Base-by-base conservation (phyloP, 345 rosid species). In the Gossypium raimondii region DNA sequence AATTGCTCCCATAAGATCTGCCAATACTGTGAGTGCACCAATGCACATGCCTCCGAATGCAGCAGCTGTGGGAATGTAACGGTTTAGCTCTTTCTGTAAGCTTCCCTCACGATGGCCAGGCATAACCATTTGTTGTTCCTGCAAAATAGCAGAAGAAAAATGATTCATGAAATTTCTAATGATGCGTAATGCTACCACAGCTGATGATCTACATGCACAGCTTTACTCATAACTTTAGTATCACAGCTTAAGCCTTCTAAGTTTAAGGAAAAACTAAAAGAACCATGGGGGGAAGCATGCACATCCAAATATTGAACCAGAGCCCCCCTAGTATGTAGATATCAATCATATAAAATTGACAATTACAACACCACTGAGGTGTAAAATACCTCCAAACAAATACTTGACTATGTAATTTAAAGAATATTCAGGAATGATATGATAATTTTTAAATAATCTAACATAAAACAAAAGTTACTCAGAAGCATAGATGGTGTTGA, bases 61-160 rank as follows among this genome's bases (percentile, higher is more conserved):
- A 16, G 95, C 95, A 2, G 93, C 91, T 0, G 95, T 89, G n/a
- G 95, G 95, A 73, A 88, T 87, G 79, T 88, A 88, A 14, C 89
- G 86, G 58, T 87, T 88, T 81, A 90, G 75, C 79, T 90, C 95
- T 78, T 90, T 90, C 76, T 86, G 91, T 50, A 90, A 78, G 77
- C 86, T 90, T 27, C 86, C 85, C 53, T 90, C 92, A 43, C 89
- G 83, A 68, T 88, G 94, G 57, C 94, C 94, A 5, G 92, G 92
- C 92, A 90, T 88, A 67, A 90, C 94, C 95, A 90, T 90, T 86
- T 87, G 93, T 87, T 90, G 95, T 71, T 90, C 95, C 95, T 88
- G 73, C 63, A 74, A 44, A 73, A 59, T 11, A 71, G 48, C 17
- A 18, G 34, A 18, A 9, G 13, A 18, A 55, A 55, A 70, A n/a